Evolutionary conservation across 371 early-diverging fungal species (phyloP).

Genomic region (Lichtheimia hyalospora): DNA sequence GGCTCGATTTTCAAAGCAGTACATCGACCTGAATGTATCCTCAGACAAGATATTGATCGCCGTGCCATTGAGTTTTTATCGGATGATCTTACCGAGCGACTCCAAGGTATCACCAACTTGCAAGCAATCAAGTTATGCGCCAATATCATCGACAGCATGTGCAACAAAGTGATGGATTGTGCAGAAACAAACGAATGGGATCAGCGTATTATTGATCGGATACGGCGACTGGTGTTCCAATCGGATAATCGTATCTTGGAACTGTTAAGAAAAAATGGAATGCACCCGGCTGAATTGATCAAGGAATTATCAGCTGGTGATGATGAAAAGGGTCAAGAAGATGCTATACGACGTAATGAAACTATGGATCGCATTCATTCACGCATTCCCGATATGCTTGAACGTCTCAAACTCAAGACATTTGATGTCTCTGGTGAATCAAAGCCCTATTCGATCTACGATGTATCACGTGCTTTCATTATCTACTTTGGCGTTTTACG

Average conservation of each 20-base stretch:
- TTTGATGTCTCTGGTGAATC: background rate
- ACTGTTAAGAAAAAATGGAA: no score
- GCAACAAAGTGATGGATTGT: background rate
- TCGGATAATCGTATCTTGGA: no score
- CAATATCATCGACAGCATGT: background rate
- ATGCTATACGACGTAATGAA: background rate
- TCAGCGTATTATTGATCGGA: background rate
- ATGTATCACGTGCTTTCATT: background rate
- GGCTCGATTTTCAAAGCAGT: background rate
- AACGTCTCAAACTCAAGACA: background rate
- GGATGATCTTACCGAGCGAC: background rate
- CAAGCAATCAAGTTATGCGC: background rate
- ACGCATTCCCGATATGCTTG: background rate
- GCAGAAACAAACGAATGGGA: background rate
- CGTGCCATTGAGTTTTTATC: background rate
- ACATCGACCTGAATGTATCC: conserved; percentile 1
- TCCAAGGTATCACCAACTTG: background rate
- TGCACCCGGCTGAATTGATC: background rate
- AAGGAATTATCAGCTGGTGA: background rate
- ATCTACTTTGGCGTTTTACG: background rate
- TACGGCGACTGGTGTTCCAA: background rate
- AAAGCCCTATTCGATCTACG: background rate
- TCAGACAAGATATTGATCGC: background rate
- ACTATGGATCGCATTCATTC: background rate
- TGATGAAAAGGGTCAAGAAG: background rate